Evolutionary conservation across 352 stramenopile genomes (phyloP), one percentile per base, ranked within the genome.

Genomic region (Aphanomyces cochlioides): DNA sequence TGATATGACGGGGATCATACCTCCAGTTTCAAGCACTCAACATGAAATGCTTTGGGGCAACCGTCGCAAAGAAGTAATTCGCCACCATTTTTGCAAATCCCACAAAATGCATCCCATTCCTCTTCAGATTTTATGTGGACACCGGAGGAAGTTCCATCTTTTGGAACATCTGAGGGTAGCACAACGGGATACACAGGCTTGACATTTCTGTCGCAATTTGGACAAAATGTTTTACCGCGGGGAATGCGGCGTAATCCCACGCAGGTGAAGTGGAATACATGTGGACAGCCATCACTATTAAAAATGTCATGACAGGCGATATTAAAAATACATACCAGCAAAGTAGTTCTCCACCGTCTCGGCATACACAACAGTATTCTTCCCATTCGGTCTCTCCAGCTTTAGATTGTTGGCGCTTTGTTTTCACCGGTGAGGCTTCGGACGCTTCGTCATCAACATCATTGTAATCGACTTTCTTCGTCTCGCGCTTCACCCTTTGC

Each of bases 11-110:
- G 28, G 5, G 21, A 17, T 47, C 73, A n/a, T 74, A 78, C 81
- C 67, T 78, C 76, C n/a, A 93, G 66, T 4, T 78, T 76, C 50
- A 94, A 85, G 60, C 95, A 98, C 39, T 84, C 81, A 5, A 84
- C 69, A 78, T 98, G 95, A 77, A 97, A 98, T 6, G 90, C 85
- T 48, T 91, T 79, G 3, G 93, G 93, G 67, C 95, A 98, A 13
- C 86, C 89, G 68, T 95, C 90, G 69, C 95, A 98, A 73, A 87
- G 95, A 1, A 97, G 76, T 17, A 98, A 47, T 64, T 96, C 84
- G 3, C 91, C 92, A n/a, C 82, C 83, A 15, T 89, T 79, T 4
- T 73, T 68, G 67, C 95, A 98, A 0, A 95, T 81, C 58, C 82
- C 84, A 73, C 95, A 98, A 69, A 95, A 85, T 43, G 91, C 80